Conservation (phyloP, 768 basidiomycete species). For the Tricholoma furcatifolium region DNA sequence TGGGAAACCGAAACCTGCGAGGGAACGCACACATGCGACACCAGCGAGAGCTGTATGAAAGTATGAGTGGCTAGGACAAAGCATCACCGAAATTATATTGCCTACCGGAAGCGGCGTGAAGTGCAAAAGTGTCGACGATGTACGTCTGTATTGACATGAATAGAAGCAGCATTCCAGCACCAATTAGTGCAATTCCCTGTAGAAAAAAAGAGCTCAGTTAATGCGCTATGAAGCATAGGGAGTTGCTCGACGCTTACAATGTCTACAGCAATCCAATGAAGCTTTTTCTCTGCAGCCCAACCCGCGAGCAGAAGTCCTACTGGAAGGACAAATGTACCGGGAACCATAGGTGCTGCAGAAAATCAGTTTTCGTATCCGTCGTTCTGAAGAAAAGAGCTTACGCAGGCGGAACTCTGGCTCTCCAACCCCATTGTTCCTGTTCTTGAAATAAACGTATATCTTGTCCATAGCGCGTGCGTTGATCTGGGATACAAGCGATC, state of each 20-base stretch:
- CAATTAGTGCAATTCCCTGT: constrained; percentile 47
- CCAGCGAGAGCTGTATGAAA: constrained; percentile 55
- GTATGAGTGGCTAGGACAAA: neutral
- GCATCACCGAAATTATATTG: neutral
- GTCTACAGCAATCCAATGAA: constrained; percentile 73
- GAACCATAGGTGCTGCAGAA: constrained; percentile 55
- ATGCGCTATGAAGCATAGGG: no score
- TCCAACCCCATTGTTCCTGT: constrained; percentile 46
- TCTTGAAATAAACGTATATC: constrained; percentile 49
- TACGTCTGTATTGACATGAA: constrained; percentile 69
- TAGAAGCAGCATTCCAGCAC: constrained; percentile 56
- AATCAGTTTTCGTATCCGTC: neutral
- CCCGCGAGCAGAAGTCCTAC: constrained; percentile 68
- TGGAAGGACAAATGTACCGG: constrained; percentile 59
- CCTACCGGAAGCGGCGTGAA: constrained; percentile 65
- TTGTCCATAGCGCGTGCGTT: constrained; percentile 58
- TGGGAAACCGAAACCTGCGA: constrained; percentile 75
- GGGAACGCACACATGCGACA: constrained; percentile 56
- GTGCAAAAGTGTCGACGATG: constrained; percentile 62
- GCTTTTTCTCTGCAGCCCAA: constrained; percentile 57
- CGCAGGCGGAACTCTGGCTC: constrained; percentile 51
- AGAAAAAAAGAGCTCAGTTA: no score
- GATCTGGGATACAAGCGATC: constrained; percentile 48
- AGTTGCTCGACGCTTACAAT: constrained; percentile 29
- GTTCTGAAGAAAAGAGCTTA: constrained; percentile 21